Conservation (phyloP, 2,329 filamentous ascomycete genomes). For the Aspergillus intermedius region DNA sequence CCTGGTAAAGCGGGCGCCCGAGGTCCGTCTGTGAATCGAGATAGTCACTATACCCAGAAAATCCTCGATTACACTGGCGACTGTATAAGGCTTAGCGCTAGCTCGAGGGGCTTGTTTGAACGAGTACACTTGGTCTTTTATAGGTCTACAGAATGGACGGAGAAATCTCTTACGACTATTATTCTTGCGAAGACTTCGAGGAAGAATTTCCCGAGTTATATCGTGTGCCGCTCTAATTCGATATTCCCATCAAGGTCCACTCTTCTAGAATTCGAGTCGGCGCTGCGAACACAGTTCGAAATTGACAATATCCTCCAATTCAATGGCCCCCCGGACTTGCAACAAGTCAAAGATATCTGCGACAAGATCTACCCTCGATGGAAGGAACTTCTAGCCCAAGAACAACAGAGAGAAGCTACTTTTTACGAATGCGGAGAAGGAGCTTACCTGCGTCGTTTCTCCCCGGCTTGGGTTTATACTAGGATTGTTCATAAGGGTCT, state of each 20-base stretch:
- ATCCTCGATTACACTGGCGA: constrained; percentile 72
- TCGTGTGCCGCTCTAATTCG: constrained; percentile 81
- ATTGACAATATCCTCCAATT: constrained; percentile 79
- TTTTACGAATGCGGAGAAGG: constrained; percentile 79
- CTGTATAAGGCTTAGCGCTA: constrained; percentile 71
- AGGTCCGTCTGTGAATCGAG: constrained; percentile 53
- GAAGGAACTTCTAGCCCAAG: constrained; percentile 64
- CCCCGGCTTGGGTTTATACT: constrained; percentile 87
- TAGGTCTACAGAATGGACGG: constrained; percentile 91
- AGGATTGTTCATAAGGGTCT: constrained; percentile 85
- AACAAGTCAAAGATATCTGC: constrained; percentile 64
- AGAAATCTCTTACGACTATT: constrained; percentile 91
- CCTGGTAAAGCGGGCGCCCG: constrained; percentile 34
- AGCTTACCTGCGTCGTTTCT: constrained; percentile 81
- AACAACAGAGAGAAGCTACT: constrained; percentile 68
- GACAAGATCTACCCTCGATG: constrained; percentile 74
- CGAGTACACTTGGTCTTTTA: constrained; percentile 95
- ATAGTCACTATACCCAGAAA: constrained; percentile 68
- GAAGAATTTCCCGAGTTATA: constrained; percentile 80
- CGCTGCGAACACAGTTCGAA: constrained; percentile 71
- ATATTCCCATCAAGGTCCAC: constrained; percentile 73
- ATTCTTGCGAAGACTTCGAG: constrained; percentile 86
- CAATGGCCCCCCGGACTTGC: constrained; percentile 62
- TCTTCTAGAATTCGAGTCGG: constrained; percentile 82
- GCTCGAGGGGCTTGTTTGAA: constrained; percentile 76